These are phyloP conservation scores for Syzygium oleosum DNA, from an alignment of 345 rosid genomes.

Conservation along the genomic window DNA sequence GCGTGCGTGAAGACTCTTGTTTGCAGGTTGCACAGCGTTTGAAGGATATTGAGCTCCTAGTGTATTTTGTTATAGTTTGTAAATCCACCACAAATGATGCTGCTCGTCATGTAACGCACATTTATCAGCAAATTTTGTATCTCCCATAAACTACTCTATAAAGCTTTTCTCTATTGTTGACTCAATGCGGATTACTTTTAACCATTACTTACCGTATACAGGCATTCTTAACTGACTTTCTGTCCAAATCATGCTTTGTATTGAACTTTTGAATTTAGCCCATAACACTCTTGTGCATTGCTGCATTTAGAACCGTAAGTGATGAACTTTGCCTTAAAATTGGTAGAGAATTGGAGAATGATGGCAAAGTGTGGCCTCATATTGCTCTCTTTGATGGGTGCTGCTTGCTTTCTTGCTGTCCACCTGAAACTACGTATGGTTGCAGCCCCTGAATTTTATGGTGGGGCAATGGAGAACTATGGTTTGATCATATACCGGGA, in stretches of 20 bases:
- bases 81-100: not conserved
- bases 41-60: not conserved
- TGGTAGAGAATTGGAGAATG: not conserved
- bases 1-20: conserved; percentile 13
- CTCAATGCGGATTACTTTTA: not conserved
- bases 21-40: not conserved
- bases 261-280: not conserved
- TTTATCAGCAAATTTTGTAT: not conserved
- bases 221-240: not conserved
- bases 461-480: conserved; percentile 40
- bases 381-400: not conserved
- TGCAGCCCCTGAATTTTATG: conserved; percentile 30
- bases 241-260: not conserved
- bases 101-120: not conserved
- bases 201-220: not conserved
- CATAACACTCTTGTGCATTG: not conserved
- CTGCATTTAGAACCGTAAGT: not conserved
- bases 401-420: not conserved
- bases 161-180: not conserved
- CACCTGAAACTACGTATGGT: conserved; percentile 17
- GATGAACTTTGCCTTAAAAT: not conserved
- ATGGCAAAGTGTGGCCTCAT: not conserved
- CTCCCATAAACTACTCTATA: not conserved
- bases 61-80: not conserved
- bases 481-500: conserved; percentile 32